Conservation (phyloP, 192 early-diverging fungal genomes). For the Phlyctochytrium bullatum region DNA sequence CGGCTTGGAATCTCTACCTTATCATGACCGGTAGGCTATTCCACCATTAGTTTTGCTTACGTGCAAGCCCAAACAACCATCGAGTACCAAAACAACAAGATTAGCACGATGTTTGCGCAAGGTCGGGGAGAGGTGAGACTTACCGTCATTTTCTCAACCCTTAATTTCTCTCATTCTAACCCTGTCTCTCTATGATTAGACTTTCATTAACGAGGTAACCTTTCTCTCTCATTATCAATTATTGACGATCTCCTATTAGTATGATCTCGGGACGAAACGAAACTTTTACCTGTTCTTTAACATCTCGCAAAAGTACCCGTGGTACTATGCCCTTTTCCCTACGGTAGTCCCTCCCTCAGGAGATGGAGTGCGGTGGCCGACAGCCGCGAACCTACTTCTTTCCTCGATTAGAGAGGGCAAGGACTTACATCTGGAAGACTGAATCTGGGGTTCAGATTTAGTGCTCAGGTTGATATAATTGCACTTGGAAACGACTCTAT, state of each 20-base stretch:
- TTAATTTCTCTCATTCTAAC: not conserved
- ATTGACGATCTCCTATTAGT: conserved; percentile 12
- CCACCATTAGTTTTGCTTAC: not conserved
- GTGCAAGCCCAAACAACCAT: conserved; percentile 44
- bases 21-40: conserved; percentile 37
- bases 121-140: conserved; percentile 33
- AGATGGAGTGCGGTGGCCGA: not conserved
- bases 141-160: not conserved
- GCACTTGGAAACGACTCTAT: too few relatives aligned
- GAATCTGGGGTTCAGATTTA: too few relatives aligned
- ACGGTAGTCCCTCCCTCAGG: not conserved
- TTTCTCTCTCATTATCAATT: not conserved
- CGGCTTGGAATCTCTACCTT: conserved; percentile 42
- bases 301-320: conserved; percentile 11
- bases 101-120: conserved; percentile 13
- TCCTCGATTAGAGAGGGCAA: not conserved
- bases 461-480: too few relatives aligned
- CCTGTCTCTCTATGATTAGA: too few relatives aligned
- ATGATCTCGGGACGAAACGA: conserved; percentile 43
- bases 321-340: not conserved
- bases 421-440: too few relatives aligned
- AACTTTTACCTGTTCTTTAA: conserved; percentile 50
- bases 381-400: not conserved
- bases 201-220: conserved; percentile 32
- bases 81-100: conserved; percentile 39